Base-by-base conservation (phyloP, 164 flowering plant genomes). In the Hamamelis virginiana region DNA sequence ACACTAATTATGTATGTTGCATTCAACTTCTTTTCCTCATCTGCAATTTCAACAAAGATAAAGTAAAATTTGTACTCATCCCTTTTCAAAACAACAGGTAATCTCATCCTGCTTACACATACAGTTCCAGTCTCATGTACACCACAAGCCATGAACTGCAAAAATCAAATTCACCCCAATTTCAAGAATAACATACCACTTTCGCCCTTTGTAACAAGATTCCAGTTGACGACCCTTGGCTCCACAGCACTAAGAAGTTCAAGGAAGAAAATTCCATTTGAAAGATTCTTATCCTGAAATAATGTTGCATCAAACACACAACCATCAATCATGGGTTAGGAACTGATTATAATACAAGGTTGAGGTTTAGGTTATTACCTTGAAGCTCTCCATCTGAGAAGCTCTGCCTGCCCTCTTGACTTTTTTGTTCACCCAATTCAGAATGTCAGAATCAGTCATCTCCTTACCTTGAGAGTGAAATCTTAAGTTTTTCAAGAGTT, bases 171-270 rank as follows among this genome's bases (percentile, higher is more conserved):
- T 58, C 8, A 15, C 12, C n/a, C 5, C 5, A 58, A 22, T 45
- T 41, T 41, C 18, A 0, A 26, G 28, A 48, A 60, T 23, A 58
- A 8, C 75, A 12, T 80, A 87, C 91, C 86, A 62, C 72, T 80
- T 81, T 80, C 89, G 23, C 91, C 91, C 65, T 80, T 82, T 10
- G 91, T 85, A 13, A 85, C 87, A 59, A 87, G 80, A 74, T 79
- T 78, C 91, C 91, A 87, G 72, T 87, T 85, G 21, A 85, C 89
- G 46, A 87, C 89, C 75, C 89, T 80, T 28, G 91, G 89, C 76
- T 82, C 87, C 66, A 83, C 91, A 27, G 86, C 80, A 69, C 79
- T 76, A 26, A 86, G 84, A 63, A 86, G 88, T 60, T 87, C 89
- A 28, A 87, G 89, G 72, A 87, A 87, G 82, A 85, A 87, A 51